A percentile compares a stretch with the other conserved stretches of the same genome.
phyloP scores from a whole-genome alignment of 345 rosid genomes.

The Salix viminalis region DNA sequence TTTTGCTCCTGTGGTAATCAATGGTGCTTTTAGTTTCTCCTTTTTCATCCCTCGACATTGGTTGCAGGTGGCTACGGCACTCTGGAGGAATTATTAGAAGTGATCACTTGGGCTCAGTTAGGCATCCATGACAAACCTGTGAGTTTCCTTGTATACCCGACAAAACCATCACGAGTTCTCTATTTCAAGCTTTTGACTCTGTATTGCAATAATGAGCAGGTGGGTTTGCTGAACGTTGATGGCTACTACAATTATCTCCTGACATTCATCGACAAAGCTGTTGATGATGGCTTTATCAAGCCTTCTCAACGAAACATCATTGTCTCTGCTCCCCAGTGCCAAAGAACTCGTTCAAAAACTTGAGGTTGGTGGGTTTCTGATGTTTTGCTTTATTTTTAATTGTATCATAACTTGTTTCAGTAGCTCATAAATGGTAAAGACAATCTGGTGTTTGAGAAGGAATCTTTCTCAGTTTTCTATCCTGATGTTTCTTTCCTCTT shows the following conservation, averaged over 20 bases:
- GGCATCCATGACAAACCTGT: constrained; percentile 97
- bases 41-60: not conserved
- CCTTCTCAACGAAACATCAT: constrained; percentile 83
- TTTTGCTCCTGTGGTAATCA: not conserved
- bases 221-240: constrained; percentile 92
- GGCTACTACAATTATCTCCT: constrained; percentile 84
- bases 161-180: not conserved
- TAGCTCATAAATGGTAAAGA: constrained; percentile 14
- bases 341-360: constrained; percentile 84
- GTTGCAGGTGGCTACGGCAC: constrained; percentile 90
- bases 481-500: not conserved
- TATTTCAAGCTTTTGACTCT: not conserved
- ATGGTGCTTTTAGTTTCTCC: not conserved
- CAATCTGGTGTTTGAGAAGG: constrained; percentile 15
- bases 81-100: constrained; percentile 80
- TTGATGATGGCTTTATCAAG: constrained; percentile 89
- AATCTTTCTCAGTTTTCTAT: constrained; percentile 7
- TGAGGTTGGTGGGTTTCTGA: constrained; percentile 59
- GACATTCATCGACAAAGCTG: constrained; percentile 89
- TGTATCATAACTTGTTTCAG: not conserved
- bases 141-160: constrained; percentile 11
- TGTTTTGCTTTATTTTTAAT: not conserved
- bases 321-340: constrained; percentile 92
- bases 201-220: constrained; percentile 38
- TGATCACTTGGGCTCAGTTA: constrained; percentile 91